These are phyloP conservation scores for Puccinellia tenuiflora DNA, from an alignment of 176 grass and related monocot genomes.

Conservation along the genomic window DNA sequence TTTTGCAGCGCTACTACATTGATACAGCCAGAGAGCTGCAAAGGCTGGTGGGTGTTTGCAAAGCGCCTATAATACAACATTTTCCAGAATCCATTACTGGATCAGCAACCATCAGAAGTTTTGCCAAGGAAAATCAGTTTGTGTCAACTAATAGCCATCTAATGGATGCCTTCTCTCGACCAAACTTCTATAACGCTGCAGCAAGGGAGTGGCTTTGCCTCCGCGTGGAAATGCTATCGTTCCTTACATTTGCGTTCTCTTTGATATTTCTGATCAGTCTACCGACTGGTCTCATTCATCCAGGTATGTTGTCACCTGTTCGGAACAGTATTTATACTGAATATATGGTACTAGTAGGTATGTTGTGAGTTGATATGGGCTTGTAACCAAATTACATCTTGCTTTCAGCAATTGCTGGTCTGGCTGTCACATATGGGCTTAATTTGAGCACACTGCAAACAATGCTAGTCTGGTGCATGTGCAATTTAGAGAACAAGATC, in stretches of 20 bases:
- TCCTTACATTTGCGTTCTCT: conserved; percentile 77
- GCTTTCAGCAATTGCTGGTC: conserved; percentile 67
- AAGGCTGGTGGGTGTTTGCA: conserved; percentile 66
- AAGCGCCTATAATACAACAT: conserved; percentile 90
- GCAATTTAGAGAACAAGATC: conserved; percentile 73
- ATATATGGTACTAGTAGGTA: background rate
- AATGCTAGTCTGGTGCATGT: conserved; percentile 73
- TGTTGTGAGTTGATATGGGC: background rate
- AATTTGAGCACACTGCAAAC: conserved; percentile 75
- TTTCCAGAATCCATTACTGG: conserved; percentile 83
- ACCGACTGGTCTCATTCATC: conserved; percentile 65
- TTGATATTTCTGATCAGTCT: conserved; percentile 63
- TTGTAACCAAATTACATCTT: conserved; percentile 11
- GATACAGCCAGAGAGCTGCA: conserved; percentile 65
- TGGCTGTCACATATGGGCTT: conserved; percentile 86
- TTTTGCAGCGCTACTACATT: conserved; percentile 77
- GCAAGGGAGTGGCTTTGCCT: conserved; percentile 78
- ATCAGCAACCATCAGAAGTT: conserved; percentile 80
- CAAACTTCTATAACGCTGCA: conserved; percentile 59
- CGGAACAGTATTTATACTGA: background rate
- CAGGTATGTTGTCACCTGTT: conserved; percentile 37
- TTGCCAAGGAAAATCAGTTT: conserved; percentile 63
- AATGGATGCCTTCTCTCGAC: conserved; percentile 59
- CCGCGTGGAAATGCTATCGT: conserved; percentile 60
- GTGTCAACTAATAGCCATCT: conserved; percentile 47